These are phyloP conservation scores for Pestalotiopsis sp. DNA, from an alignment of 2,329 filamentous ascomycete genomes.

Conservation along the genomic window DNA sequence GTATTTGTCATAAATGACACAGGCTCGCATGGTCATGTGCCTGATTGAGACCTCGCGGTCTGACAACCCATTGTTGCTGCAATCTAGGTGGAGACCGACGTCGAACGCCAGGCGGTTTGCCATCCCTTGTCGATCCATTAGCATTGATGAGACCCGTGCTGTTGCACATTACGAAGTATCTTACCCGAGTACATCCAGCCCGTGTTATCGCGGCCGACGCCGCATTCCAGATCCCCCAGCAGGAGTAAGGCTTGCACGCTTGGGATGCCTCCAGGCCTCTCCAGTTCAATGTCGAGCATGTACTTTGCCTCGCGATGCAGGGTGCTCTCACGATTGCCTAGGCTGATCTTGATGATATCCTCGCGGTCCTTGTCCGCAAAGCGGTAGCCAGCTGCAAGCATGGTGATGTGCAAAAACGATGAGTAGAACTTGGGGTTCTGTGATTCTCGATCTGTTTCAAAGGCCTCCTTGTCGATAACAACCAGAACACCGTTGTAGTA, in stretches of 20 bases:
- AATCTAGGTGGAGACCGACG: slow-evolving; percentile 51
- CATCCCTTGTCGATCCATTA: slow-evolving; percentile 34
- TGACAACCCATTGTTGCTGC: slow-evolving; percentile 41
- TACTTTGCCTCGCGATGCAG: slow-evolving; percentile 56
- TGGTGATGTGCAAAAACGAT: slow-evolving; percentile 52
- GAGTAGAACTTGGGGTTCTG: slow-evolving; percentile 53
- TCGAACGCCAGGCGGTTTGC: slow-evolving; percentile 49
- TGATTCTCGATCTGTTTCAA: slow-evolving; percentile 48
- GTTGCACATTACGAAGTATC: slow-evolving; percentile 20
- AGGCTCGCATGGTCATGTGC: slow-evolving; percentile 54
- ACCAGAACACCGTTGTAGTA: slow-evolving; percentile 53
- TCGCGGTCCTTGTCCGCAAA: slow-evolving; percentile 50
- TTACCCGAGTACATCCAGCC: slow-evolving; percentile 58
- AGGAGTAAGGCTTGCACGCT: slow-evolving; percentile 54
- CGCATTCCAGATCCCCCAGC: slow-evolving; percentile 55
- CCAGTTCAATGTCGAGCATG: slow-evolving; percentile 56
- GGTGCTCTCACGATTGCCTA: slow-evolving; percentile 51
- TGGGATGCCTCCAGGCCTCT: slow-evolving; percentile 53
- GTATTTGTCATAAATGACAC: slow-evolving; percentile 56
- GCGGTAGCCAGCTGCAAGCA: slow-evolving; percentile 55
- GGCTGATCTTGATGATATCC: slow-evolving; percentile 49
- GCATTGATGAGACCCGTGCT: neutral
- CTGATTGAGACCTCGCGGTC: slow-evolving; percentile 50
- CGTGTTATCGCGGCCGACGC: slow-evolving; percentile 54
- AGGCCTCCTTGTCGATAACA: slow-evolving; percentile 51